phyloP scores from a whole-genome alignment of 2,329 filamentous ascomycete genomes.

The Rhynchosporium secalis region DNA sequence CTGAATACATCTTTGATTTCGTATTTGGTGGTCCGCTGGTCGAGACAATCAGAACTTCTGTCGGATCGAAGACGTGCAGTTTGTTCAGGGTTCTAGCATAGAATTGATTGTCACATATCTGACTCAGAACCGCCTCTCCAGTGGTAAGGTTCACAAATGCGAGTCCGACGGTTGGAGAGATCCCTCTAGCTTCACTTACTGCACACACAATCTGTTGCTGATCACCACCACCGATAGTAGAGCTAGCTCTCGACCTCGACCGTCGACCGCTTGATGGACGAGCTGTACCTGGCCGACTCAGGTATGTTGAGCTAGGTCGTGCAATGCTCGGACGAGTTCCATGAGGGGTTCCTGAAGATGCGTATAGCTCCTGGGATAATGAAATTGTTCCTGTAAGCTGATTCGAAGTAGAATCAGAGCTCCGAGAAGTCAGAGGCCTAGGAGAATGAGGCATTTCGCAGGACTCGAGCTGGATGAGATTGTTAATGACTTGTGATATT shows the following conservation, averaged over 20 bases:
- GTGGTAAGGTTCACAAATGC: conserved; percentile 86
- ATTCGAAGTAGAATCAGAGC: conserved; percentile 32
- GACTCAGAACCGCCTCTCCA: conserved; percentile 80
- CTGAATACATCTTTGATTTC: conserved; percentile 71
- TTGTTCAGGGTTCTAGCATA: conserved; percentile 89
- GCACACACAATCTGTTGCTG: conserved; percentile 81
- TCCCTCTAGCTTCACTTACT: conserved; percentile 81
- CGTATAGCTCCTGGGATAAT: conserved; percentile 30
- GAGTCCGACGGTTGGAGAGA: conserved; percentile 80
- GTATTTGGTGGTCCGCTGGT: conserved; percentile 64
- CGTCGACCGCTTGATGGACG: conserved; percentile 37
- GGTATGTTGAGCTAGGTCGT: conserved; percentile 24
- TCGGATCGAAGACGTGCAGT: conserved; percentile 76
- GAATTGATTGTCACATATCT: conserved; percentile 91
- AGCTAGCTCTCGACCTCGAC: conserved; percentile 32
- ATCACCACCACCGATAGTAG: conserved; percentile 47
- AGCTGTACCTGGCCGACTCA: conserved; percentile 27
- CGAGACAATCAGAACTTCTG: conserved; percentile 74
- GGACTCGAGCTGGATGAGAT: neutral
- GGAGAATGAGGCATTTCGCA: conserved; percentile 12
- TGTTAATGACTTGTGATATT: conserved; percentile 16
- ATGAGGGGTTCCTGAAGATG: conserved; percentile 1
- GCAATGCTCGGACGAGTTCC: conserved; percentile 34
- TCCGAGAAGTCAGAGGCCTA: conserved; percentile 33
- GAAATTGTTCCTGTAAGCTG: conserved; percentile 37